These are phyloP conservation scores for Diplosphaera chodatii DNA, from an alignment of 139 green algal genomes.

Conservation along the genomic window DNA sequence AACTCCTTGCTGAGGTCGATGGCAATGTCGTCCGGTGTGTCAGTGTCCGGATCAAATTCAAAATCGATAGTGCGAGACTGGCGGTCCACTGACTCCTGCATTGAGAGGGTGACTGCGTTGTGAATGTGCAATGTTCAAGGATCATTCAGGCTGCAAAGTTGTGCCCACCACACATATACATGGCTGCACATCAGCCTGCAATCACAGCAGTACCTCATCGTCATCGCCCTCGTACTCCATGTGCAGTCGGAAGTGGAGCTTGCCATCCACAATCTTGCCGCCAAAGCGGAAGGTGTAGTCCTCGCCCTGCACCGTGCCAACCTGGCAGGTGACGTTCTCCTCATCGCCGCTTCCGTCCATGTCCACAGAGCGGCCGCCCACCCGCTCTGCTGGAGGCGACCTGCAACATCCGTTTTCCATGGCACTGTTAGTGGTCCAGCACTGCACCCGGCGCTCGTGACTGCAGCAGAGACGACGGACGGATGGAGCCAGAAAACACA, in stretches of 20 bases:
- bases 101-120: neutral
- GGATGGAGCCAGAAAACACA: no score
- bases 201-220: slow-evolving; percentile 17
- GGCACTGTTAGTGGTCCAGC: no score
- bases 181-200: neutral
- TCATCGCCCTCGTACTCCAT: slow-evolving; percentile 60
- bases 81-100: slow-evolving; percentile 9
- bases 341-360: neutral
- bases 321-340: slow-evolving; percentile 33
- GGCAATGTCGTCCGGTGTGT: slow-evolving; percentile 88
- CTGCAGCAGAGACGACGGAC: no score
- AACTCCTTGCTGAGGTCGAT: slow-evolving; percentile 91
- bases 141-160: no score
- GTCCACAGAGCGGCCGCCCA: neutral
- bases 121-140: no score
- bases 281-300: slow-evolving; percentile 85
- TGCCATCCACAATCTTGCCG: slow-evolving; percentile 65
- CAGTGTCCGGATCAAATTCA: slow-evolving; percentile 81
- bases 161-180: no score
- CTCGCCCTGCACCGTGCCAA: slow-evolving; percentile 74
- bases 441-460: no score
- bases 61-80: slow-evolving; percentile 89
- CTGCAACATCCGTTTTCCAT: no score
- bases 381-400: neutral
- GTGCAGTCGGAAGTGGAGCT: slow-evolving; percentile 80